Evolutionary conservation across 345 rosid genomes (phyloP).

Genomic region (Arabidopsis thaliana): TAIR10.1 NC_003070.9:28995501-28996000

Average conservation of each 20-base stretch:
- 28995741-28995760: constrained; percentile 56
- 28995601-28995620: constrained; percentile 53
- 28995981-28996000: constrained; percentile 9
- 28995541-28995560: constrained; percentile 54
- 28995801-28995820: constrained; percentile 58
- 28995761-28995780: constrained; percentile 24
- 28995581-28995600: constrained; percentile 54
- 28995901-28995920: no score
- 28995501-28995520: constrained; percentile 36
- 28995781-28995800: constrained; percentile 15
- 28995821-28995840: constrained; percentile 44
- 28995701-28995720: constrained; percentile 54
- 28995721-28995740: constrained; percentile 63
- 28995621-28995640: constrained; percentile 45
- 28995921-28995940: no score
- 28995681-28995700: constrained; percentile 48
- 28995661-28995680: constrained; percentile 48
- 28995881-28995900: neutral
- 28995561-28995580: constrained; percentile 64
- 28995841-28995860: constrained; percentile 34
- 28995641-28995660: constrained; percentile 57
- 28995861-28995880: constrained; percentile 5
- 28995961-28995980: neutral
- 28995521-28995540: constrained; percentile 61
- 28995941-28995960: neutral